Evolutionary conservation across 495 filamentous ascomycete genomes (phyloP), one percentile per base, ranked within the genome.

Genomic region (Annulohypoxylon moriforme): DNA sequence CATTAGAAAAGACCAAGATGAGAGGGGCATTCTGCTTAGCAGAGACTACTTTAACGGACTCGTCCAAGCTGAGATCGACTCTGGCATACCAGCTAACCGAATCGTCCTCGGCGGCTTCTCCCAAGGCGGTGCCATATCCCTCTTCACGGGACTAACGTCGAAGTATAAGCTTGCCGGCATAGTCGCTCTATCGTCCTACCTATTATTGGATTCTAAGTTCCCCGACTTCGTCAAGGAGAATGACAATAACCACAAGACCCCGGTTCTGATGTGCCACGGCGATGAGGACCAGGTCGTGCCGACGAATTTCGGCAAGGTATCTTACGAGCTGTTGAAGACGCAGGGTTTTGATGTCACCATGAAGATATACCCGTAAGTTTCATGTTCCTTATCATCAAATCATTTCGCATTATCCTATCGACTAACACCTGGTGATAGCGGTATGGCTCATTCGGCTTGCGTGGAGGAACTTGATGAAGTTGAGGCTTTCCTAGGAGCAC

Each of bases 261-360:
- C 91, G 0, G 89, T 97, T 56, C 96, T 96, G 80, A 89, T 97
- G 86, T 94, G 88, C 8, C 95, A 99, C 70, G 95, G 95, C 14
- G 84, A 88, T 65, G 79, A 78, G 0, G 96, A 99, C 80, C 81
- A 79, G 10, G 81, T 96, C 16, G 92, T 99, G 1, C 85, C 83
- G 67, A 83, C 86, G 31, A 75, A 83, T 34, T 92, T 92, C 80
- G 96, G 94, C 7, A 74, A 87, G 76, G 76, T 78, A 75, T 92
- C 92, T 1, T 86, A 84, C 7, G 81, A 92, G 7, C 58, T 80
- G 60, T 76, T 97, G 56, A 89, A 88, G 78, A 85, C 86, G 9
- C 71, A 88, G 79, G 92, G 91, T 0, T 88, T 88, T 75, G 86
- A 90, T 31, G 90, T 94, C 3, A 88, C 89, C 34, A 91, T 96